Conservation (phyloP, 169 alveolate genomes). For the Plasmodium relictum region DNA sequence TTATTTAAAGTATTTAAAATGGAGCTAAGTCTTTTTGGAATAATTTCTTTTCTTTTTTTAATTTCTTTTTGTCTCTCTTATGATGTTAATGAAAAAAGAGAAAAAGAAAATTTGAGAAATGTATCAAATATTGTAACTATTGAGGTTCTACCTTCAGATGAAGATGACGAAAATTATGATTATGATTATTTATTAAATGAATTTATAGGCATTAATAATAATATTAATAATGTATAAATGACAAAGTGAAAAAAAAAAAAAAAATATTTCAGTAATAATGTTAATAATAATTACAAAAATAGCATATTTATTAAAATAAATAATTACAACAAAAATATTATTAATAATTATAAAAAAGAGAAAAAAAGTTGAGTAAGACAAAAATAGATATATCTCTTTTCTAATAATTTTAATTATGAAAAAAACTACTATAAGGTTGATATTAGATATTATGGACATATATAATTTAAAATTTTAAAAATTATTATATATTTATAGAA, state of each 20-base stretch:
- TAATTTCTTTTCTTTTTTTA: conserved; percentile 9
- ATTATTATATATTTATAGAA: too few relatives aligned
- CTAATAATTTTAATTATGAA: too few relatives aligned
- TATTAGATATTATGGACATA: too few relatives aligned
- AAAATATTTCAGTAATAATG: too few relatives aligned
- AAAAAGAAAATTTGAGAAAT: conserved; percentile 2
- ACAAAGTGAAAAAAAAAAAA: background rate
- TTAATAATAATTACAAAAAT: too few relatives aligned
- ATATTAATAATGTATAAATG: conserved; percentile 6
- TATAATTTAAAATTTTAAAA: too few relatives aligned
- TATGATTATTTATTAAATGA: conserved; percentile 39
- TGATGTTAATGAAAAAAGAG: conserved; percentile 3
- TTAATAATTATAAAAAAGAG: too few relatives aligned
- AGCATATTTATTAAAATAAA: too few relatives aligned
- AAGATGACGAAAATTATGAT: conserved; percentile 20
- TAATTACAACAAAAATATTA: too few relatives aligned
- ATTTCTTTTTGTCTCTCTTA: background rate
- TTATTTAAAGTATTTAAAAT: conserved; percentile 28
- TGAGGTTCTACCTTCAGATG: conserved; percentile 66
- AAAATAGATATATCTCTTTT: too few relatives aligned
- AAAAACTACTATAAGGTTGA: too few relatives aligned
- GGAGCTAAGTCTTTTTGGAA: conserved; percentile 24
- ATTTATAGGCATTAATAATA: conserved; percentile 1
- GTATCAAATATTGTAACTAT: conserved; percentile 31
- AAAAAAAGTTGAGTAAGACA: too few relatives aligned